Percentiles rank a stretch among this genome's conserved stretches.
phyloP scores from a whole-genome alignment of 164 flowering plant genomes.

The Annona cherimola region DNA sequence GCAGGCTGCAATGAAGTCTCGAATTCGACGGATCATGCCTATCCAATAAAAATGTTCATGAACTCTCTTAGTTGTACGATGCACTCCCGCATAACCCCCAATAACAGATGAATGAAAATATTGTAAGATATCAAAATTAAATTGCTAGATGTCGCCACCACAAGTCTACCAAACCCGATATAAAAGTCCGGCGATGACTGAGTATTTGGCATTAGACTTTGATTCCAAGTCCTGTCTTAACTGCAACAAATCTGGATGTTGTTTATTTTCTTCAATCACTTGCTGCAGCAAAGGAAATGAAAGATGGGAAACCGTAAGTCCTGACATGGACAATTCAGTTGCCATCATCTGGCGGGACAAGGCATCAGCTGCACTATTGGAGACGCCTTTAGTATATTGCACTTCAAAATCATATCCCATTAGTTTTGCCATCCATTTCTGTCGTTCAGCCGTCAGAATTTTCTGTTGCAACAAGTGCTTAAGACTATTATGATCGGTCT shows the following conservation, averaged over 20 bases:
- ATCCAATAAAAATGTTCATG: neutral
- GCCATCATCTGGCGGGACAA: neutral
- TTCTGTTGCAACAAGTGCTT: too few relatives aligned
- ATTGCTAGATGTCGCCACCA: too few relatives aligned
- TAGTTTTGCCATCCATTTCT: neutral
- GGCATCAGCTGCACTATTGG: neutral
- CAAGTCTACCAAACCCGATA: neutral
- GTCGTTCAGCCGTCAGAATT: too few relatives aligned
- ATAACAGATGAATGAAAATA: neutral
- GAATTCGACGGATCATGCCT: neutral
- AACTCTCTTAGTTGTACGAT: neutral
- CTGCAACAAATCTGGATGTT: neutral
- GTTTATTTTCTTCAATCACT: neutral
- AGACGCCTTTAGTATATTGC: neutral
- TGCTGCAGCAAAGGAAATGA: neutral
- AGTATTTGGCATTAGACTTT: neutral
- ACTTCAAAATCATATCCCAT: conserved; percentile 2
- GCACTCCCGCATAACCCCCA: neutral
- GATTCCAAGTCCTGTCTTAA: neutral
- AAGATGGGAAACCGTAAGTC: neutral
- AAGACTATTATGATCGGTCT: too few relatives aligned
- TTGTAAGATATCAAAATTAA: too few relatives aligned
- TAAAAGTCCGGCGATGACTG: neutral
- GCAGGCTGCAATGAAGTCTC: neutral
- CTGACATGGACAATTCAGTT: neutral